Conservation (phyloP, 2,329 filamentous ascomycete genomes). For the Sporothrix pallida region DNA sequence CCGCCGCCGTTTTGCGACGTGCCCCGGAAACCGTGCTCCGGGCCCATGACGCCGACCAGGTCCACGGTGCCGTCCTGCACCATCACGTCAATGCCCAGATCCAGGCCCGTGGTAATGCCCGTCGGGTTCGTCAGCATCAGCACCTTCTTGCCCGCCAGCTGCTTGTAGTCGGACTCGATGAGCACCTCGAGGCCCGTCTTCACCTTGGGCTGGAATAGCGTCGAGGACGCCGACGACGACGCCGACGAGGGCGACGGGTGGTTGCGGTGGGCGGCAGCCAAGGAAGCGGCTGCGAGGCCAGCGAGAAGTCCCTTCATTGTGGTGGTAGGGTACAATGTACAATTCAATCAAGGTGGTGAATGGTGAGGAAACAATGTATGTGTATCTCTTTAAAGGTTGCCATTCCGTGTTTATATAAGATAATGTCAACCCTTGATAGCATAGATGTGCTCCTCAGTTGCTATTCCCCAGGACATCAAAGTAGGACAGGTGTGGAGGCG, state of each 20-base stretch:
- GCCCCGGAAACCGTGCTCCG: conserved; percentile 2
- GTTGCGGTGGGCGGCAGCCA: too few relatives aligned
- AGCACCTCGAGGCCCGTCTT: neutral
- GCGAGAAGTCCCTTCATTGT: too few relatives aligned
- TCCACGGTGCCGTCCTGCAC: neutral
- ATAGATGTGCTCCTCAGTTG: too few relatives aligned
- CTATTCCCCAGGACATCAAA: too few relatives aligned
- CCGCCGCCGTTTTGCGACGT: conserved; percentile 1
- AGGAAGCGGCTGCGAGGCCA: too few relatives aligned
- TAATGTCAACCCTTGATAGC: too few relatives aligned
- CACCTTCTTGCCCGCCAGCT: neutral
- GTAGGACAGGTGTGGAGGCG: too few relatives aligned
- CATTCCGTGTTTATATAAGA: too few relatives aligned
- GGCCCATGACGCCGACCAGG: conserved; percentile 1
- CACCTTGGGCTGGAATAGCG: neutral
- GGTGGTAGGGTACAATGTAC: too few relatives aligned
- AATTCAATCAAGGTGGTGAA: too few relatives aligned
- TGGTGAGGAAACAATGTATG: too few relatives aligned
- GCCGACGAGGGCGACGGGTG: neutral
- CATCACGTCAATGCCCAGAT: neutral
- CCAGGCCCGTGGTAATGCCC: neutral
- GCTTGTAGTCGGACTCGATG: neutral
- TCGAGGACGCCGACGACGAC: neutral
- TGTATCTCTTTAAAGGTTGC: too few relatives aligned
- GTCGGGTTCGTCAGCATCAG: neutral